phyloP scores from a whole-genome alignment of 495 filamentous ascomycete genomes.

The Recurvomyces mirabilis region DNA sequence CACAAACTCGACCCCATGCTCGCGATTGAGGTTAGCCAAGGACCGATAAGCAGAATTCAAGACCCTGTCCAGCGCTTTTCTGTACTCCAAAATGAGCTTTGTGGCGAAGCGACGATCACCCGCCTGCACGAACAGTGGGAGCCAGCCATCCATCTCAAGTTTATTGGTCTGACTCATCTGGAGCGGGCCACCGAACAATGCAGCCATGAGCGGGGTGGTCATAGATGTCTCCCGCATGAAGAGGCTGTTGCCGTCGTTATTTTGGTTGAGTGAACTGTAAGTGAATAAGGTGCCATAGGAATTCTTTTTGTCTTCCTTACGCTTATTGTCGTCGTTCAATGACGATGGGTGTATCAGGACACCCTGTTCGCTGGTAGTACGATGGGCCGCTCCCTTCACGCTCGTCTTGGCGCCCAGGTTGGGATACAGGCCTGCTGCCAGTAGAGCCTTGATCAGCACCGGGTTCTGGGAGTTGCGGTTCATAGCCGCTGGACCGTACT shows the following conservation, averaged over 20 bases:
- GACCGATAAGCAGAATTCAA: conserved; percentile 24
- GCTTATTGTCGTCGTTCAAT: conserved; percentile 23
- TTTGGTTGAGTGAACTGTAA: conserved; percentile 32
- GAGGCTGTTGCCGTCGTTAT: conserved; percentile 34
- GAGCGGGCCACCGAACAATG: conserved; percentile 43
- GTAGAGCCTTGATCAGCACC: conserved; percentile 41
- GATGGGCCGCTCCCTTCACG: conserved; percentile 25
- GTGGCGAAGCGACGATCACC: conserved; percentile 24
- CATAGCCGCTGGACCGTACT: conserved; percentile 35
- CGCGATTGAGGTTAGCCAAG: conserved; percentile 17
- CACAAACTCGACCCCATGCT: conserved; percentile 25
- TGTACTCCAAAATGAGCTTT: conserved; percentile 37
- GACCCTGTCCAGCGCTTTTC: conserved; percentile 32
- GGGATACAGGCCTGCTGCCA: conserved; percentile 39
- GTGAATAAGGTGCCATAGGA: conserved; percentile 29
- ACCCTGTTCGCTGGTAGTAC: conserved; percentile 34
- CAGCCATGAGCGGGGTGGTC: conserved; percentile 35
- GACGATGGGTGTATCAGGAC: conserved; percentile 38
- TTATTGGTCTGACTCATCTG: conserved; percentile 13
- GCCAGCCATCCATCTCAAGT: conserved; percentile 41
- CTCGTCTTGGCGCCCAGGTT: conserved; percentile 36
- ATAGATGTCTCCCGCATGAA: conserved; percentile 38
- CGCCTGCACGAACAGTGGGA: conserved; percentile 32
- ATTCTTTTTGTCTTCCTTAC: background rate
- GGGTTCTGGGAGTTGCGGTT: conserved; percentile 40